phyloP scores from a whole-genome alignment of 2,329 filamentous ascomycete genomes.

The Dactylellina drechsleri region DNA sequence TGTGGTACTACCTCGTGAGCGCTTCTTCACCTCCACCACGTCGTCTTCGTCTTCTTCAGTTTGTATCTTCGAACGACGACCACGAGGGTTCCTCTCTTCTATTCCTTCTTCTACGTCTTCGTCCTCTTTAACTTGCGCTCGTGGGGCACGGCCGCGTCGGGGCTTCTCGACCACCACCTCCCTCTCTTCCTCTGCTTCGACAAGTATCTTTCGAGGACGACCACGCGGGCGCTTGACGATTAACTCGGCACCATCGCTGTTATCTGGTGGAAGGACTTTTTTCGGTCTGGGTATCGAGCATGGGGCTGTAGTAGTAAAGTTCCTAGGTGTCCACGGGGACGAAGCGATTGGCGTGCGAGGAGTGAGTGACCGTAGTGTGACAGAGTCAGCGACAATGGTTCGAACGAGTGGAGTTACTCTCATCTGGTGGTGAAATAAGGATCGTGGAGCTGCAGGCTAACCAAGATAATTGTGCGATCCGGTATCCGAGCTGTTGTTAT shows the following conservation, averaged over 20 bases:
- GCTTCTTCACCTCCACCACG: no score
- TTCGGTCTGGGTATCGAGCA: conserved; percentile 4
- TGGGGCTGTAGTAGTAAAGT: conserved; percentile 13
- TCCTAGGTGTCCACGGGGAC: conserved; percentile 8
- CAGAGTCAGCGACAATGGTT: conserved; percentile 29
- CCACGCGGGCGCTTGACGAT: not conserved
- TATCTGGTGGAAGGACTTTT: not conserved
- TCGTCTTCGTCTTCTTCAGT: no score
- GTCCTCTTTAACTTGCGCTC: no score
- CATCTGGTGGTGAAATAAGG: conserved; percentile 22
- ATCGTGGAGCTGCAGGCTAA: not conserved
- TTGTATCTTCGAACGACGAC: no score
- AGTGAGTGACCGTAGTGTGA: conserved; percentile 18
- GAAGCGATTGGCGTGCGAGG: conserved; percentile 5
- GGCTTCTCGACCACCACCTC: no score
- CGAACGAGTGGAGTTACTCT: conserved; percentile 25
- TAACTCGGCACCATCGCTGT: not conserved
- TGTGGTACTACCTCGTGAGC: not conserved
- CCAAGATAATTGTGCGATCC: not conserved
- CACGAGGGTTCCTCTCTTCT: no score
- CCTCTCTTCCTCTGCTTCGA: not conserved
- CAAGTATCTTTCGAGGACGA: not conserved
- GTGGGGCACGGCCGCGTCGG: no score
- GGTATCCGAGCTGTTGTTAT: not conserved
- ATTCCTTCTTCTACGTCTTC: no score